phyloP scores from a whole-genome alignment of 805 yeast genomes.

The Candida silvicultrix region DNA sequence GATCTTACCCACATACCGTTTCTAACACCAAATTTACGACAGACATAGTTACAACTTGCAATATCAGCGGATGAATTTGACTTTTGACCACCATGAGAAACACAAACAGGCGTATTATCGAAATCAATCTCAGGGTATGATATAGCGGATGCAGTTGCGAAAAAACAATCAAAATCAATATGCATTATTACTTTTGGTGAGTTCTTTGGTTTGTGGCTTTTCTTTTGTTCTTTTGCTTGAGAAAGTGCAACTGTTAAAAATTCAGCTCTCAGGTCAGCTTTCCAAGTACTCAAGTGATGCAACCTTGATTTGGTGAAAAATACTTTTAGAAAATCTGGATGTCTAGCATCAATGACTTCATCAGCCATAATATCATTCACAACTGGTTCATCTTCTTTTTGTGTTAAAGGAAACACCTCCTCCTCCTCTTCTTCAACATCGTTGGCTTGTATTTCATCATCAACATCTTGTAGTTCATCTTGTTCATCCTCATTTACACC shows the following conservation, averaged over 20 bases:
- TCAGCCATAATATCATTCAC: constrained; percentile 3
- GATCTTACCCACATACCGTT: constrained; percentile 88
- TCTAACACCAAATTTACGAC: constrained; percentile 67
- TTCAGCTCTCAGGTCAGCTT: constrained; percentile 58
- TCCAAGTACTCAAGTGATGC: constrained; percentile 88
- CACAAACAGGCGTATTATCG: constrained; percentile 51
- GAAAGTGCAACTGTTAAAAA: constrained; percentile 45
- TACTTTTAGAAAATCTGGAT: constrained; percentile 65
- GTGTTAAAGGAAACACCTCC: constrained; percentile 7
- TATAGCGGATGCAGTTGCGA: constrained; percentile 77
- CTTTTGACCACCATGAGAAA: constrained; percentile 40
- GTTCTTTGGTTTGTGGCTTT: background rate
- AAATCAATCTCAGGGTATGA: constrained; percentile 44
- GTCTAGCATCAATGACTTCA: constrained; percentile 48
- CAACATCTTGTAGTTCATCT: constrained; percentile 3
- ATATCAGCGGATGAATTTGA: constrained; percentile 56
- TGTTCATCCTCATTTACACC: background rate
- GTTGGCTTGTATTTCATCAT: too few species aligned
- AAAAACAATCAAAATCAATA: constrained; percentile 91
- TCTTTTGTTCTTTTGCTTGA: constrained; percentile 8
- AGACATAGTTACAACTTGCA: constrained; percentile 88
- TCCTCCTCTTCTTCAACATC: constrained; percentile 2
- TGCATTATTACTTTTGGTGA: constrained; percentile 47
- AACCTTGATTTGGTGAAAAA: constrained; percentile 80
- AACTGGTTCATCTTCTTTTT: constrained; percentile 6